These are phyloP conservation scores for Alloascoidea hylecoeti DNA, from an alignment of 805 yeast genomes.

Conservation along the genomic window DNA sequence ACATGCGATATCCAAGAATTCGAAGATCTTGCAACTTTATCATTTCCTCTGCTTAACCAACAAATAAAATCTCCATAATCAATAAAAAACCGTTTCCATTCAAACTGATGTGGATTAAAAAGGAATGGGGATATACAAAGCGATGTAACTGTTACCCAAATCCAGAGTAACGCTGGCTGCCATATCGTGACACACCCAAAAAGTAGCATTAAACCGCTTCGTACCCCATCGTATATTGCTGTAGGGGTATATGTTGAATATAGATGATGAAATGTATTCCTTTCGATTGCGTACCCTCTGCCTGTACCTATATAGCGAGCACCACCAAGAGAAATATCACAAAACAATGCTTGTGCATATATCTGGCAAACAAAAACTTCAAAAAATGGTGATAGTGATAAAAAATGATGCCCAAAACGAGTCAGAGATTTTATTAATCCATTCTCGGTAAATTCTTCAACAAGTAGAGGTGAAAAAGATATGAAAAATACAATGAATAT, in stretches of 20 bases:
- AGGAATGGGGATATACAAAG: constrained; percentile 59
- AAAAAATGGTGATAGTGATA: constrained; percentile 58
- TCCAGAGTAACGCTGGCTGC: constrained; percentile 63
- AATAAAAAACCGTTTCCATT: constrained; percentile 52
- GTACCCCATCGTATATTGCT: constrained; percentile 49
- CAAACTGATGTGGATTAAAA: constrained; percentile 68
- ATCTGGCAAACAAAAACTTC: constrained; percentile 74
- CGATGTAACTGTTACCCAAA: constrained; percentile 58
- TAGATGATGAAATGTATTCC: constrained; percentile 38
- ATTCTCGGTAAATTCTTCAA: constrained; percentile 62
- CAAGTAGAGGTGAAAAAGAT: constrained; percentile 54
- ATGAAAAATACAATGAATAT: constrained; percentile 67
- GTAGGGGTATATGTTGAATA: constrained; percentile 45
- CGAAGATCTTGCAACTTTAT: no score
- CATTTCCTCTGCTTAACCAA: constrained; percentile 17
- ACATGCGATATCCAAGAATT: constrained; percentile 51
- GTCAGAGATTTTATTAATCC: constrained; percentile 46
- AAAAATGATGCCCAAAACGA: constrained; percentile 42
- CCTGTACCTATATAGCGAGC: constrained; percentile 69
- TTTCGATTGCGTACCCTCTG: constrained; percentile 58
- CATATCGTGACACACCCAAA: constrained; percentile 57
- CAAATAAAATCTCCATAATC: constrained; percentile 44
- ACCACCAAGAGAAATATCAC: constrained; percentile 58
- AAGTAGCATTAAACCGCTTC: constrained; percentile 37
- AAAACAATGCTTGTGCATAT: constrained; percentile 46